Evolutionary conservation across 2,329 filamentous ascomycete species (phyloP).

Genomic region (Penicillium sp.): DNA sequence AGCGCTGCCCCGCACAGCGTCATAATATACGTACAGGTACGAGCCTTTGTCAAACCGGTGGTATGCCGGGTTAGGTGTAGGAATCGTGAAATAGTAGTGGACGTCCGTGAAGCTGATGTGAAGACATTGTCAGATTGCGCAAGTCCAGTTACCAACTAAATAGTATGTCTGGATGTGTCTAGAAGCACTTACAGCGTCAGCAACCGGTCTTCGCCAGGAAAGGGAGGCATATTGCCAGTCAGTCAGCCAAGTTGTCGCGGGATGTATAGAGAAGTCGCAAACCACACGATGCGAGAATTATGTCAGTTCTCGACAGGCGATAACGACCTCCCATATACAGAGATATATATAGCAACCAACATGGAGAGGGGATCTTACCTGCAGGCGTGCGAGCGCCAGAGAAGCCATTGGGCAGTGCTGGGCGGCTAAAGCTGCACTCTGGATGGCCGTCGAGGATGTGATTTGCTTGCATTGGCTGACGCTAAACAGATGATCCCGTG

Average conservation of each 20-base stretch:
- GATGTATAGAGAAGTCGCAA: background rate
- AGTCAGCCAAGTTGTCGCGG: background rate
- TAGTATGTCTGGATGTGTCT: background rate
- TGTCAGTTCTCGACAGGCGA: background rate
- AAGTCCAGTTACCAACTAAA: background rate
- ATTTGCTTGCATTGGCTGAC: conserved; percentile 7
- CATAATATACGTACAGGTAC: conserved; percentile 63
- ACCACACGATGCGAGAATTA: background rate
- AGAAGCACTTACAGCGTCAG: conserved; percentile 41
- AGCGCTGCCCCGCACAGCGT: conserved; percentile 49
- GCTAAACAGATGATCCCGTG: conserved; percentile 1
- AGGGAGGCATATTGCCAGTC: conserved; percentile 39
- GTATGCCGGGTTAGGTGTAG: conserved; percentile 52
- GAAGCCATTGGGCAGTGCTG: conserved; percentile 4
- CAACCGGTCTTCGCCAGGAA: conserved; percentile 44
- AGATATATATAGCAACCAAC: background rate
- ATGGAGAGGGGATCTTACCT: conserved; percentile 6
- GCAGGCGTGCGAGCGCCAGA: background rate
- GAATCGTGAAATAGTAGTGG: conserved; percentile 60
- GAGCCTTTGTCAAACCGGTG: conserved; percentile 63
- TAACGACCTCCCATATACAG: background rate
- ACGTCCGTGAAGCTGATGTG: conserved; percentile 57
- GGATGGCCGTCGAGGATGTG: conserved; percentile 11
- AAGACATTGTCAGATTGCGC: conserved; percentile 11
- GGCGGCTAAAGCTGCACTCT: conserved; percentile 14